Evolutionary conservation across 1,139 yeast genomes (phyloP), one percentile per base, ranked within the genome.

Genomic region (Suhomyces bolitotheri): DNA sequence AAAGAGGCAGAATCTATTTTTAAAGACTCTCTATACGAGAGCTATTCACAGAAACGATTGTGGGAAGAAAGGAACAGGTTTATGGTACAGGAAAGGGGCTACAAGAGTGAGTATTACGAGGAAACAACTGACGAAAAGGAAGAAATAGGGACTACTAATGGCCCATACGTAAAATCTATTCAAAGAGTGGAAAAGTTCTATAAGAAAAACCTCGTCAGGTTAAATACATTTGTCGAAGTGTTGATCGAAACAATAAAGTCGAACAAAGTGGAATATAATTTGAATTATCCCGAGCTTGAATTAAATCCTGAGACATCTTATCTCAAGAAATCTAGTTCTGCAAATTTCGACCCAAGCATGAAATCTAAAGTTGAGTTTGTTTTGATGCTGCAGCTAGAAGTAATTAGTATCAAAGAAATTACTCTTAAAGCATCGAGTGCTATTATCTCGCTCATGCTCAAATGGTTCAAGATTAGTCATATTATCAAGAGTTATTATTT

Each of bases 391-490:
- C 73, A 76, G 45, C 60, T 80, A 19, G 89, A 83, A 47, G 66
- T 80, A 3, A 45, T 71, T 3, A 71, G 81, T 41, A 66, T 77
- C 13, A 83, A 83, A 46, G 95, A 86, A 51, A 65, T 78, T 2
- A 66, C 82, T 1, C 53, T 84, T 36, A 85, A 83, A 47, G 78
- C 84, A 2, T 71, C 83, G 3, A 67, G 83, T 1, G 74, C 77
- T 2, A 72, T 80, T 1, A 40, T 88, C 1, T 49, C 65, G 5
- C 49, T 76, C 13, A 54, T 92, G 19, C 56, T 82, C 22, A 73
- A 73, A 48, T 92, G 97, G 97, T 82, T 88, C 55, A 85, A 84
- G 51, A 60, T 73, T 9, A 82, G 80, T 34, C 96, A 92, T 57
- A 65, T 88, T 2, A 59, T 89, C 46, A 90, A 90, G 56, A 80